Percentiles rank a stretch among this genome's conserved stretches.
Conservation (phyloP, 2,329 filamentous ascomycete genomes). For the Neofusicoccum ribis region DNA sequence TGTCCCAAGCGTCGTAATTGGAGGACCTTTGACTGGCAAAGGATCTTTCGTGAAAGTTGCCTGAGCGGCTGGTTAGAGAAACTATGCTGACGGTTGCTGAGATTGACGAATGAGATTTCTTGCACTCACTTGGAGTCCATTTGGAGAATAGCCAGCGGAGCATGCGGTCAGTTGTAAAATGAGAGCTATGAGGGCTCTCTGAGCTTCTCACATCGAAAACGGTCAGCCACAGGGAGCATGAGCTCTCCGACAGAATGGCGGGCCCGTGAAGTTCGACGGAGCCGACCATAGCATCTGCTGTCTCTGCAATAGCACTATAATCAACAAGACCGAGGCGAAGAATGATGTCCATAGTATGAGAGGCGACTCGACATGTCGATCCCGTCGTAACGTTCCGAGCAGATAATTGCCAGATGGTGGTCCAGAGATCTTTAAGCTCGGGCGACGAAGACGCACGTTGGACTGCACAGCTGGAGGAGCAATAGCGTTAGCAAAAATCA, state of each 20-base stretch:
- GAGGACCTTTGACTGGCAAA: conserved; percentile 66
- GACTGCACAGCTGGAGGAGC: conserved; percentile 46
- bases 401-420: conserved; percentile 73
- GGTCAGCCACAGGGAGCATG: conserved; percentile 69
- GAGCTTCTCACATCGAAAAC: conserved; percentile 67
- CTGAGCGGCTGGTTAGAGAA: conserved; percentile 24
- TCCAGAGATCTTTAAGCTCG: conserved; percentile 60
- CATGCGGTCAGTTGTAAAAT: conserved; percentile 68
- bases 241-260: conserved; percentile 74
- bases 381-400: conserved; percentile 69
- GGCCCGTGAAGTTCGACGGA: conserved; percentile 83
- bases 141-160: conserved; percentile 78
- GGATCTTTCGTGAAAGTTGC: conserved; percentile 58
- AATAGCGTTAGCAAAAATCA: neutral
- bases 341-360: conserved; percentile 69
- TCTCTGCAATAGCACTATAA: conserved; percentile 66
- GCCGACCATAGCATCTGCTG: conserved; percentile 70
- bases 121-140: conserved; percentile 74
- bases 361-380: conserved; percentile 73
- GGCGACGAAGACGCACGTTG: conserved; percentile 43
- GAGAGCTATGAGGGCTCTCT: conserved; percentile 67
- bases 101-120: conserved; percentile 2
- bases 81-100: conserved; percentile 20
- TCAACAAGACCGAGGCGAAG: conserved; percentile 66
- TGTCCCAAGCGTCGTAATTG: conserved; percentile 64